Evolutionary conservation across 2,329 filamentous ascomycete species (phyloP), one percentile per base, ranked within the genome.

Genomic region (Aspergillus tanneri): DNA sequence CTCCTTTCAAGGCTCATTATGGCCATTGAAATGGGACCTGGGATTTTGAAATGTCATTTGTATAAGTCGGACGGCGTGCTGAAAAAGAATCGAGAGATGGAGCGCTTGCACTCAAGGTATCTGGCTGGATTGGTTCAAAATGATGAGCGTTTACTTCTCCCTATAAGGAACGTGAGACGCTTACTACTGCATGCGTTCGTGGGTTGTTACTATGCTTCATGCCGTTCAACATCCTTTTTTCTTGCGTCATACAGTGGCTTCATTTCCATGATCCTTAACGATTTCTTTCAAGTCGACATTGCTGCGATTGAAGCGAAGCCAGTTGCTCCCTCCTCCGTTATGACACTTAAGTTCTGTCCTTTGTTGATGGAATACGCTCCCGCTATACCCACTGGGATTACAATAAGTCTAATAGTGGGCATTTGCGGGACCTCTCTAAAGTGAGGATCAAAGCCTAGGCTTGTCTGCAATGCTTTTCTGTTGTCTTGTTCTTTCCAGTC

Each of bases 371-470:
- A 24, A 12, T 11, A 16, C 14, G 14, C 23, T 22, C 19, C 16
- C 18, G n/a, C 28, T 35, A 9, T 6, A 12, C 14, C 21, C 25
- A 22, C 16, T 25, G 24, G 36, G 10, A 7, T 11, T 32, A 25
- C 37, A 38, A 47, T 47, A 51, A 59, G 54, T 52, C 54, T 50
- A 52, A 28, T 46, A 59, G 50, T 61, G 53, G 63, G 66, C 25
- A 23, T 34, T 67, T 60, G 71, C 72, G 79, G 89, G 88, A 90
- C 88, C 87, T 90, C 89, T 90, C 87, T 83, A 68, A 85, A 81
- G 87, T 90, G 90, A 87, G 87, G 77, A 85, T 95, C 89, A 95
- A 90, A 90, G 89, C 77, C 84, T 90, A 77, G 88, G 81, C 89
- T 92, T 91, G 88, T 92, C 88, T 76, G 80, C 44, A 24, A 46